phyloP scores from a whole-genome alignment of 176 grass and related monocot genomes.

The Musa beccarii region DNA sequence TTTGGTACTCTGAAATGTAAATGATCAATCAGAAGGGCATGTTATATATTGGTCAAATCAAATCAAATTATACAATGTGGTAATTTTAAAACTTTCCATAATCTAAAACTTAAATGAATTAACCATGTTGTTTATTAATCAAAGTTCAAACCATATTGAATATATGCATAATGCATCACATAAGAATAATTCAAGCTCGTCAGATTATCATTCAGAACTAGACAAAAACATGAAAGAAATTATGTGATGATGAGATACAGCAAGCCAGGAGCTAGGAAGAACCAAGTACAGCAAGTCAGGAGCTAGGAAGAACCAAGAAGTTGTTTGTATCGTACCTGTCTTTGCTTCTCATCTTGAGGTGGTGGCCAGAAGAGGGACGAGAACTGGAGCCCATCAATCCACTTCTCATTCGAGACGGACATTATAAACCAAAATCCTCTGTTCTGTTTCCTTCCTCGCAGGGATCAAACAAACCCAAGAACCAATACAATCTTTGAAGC shows the following conservation, averaged over 20 bases:
- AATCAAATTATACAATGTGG: not conserved
- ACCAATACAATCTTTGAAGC: not conserved
- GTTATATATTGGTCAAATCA: not conserved
- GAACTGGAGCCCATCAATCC: slow-evolving; percentile 19
- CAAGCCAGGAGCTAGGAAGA: not conserved
- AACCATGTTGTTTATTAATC: not conserved
- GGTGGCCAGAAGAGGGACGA: slow-evolving; percentile 22
- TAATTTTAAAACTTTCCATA: not conserved
- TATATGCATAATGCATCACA: not conserved
- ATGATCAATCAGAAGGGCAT: not conserved
- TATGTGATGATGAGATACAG: not conserved
- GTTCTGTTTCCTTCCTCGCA: not conserved
- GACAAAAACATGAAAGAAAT: not conserved
- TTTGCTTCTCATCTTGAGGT: slow-evolving; percentile 12
- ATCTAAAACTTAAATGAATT: not conserved
- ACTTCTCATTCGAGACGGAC: slow-evolving; percentile 9
- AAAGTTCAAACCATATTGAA: not conserved
- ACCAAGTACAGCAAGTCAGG: not conserved
- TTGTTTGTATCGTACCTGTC: not conserved
- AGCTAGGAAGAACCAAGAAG: not conserved
- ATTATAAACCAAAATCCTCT: not conserved
- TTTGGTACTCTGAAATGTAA: not conserved
- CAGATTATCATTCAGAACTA: too few species aligned
- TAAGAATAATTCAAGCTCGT: too few species aligned
- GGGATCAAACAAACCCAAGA: not conserved